Conservation (phyloP, 768 basidiomycete species). For the Tylopilus vinaceipallidus region DNA sequence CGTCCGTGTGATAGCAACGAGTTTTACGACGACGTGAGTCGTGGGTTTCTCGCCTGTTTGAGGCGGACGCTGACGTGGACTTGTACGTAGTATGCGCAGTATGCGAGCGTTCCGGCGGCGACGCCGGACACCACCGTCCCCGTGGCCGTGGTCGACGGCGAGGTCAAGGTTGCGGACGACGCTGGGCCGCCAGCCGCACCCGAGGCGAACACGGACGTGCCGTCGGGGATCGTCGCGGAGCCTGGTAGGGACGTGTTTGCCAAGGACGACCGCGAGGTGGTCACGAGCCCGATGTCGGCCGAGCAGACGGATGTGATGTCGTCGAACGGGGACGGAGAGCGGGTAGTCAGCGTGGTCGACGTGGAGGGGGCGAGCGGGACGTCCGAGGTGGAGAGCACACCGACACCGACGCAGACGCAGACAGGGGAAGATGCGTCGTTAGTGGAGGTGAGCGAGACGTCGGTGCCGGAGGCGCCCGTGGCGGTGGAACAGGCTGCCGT, state of each 20-base stretch:
- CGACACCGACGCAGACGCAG: too few relatives aligned
- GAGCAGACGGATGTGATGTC: slow-evolving; percentile 4
- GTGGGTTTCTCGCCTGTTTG: not conserved
- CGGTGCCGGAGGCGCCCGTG: not conserved
- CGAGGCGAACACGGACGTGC: slow-evolving; percentile 36
- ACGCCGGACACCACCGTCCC: slow-evolving; percentile 40
- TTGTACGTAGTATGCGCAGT: slow-evolving; percentile 52
- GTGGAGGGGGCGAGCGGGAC: not conserved
- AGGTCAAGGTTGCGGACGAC: slow-evolving; percentile 51
- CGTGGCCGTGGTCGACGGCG: slow-evolving; percentile 49
- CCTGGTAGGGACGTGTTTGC: slow-evolving; percentile 78
- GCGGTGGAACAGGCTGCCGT: not conserved
- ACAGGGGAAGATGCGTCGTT: too few relatives aligned
- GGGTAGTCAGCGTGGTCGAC: slow-evolving; percentile 37
- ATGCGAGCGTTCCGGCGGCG: slow-evolving; percentile 37
- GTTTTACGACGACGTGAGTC: slow-evolving; percentile 64
- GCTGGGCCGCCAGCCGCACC: slow-evolving; percentile 9
- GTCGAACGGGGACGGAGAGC: slow-evolving; percentile 15
- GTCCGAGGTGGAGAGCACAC: not conserved
- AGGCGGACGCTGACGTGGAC: not conserved
- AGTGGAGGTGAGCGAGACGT: not conserved
- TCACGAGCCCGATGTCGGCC: slow-evolving; percentile 39
- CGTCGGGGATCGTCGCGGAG: slow-evolving; percentile 56
- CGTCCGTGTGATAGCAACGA: slow-evolving; percentile 46
- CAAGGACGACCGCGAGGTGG: slow-evolving; percentile 41